These are phyloP conservation scores for Paragyromitra xinjiangensis DNA, from an alignment of 495 filamentous ascomycete species.

Conservation along the genomic window DNA sequence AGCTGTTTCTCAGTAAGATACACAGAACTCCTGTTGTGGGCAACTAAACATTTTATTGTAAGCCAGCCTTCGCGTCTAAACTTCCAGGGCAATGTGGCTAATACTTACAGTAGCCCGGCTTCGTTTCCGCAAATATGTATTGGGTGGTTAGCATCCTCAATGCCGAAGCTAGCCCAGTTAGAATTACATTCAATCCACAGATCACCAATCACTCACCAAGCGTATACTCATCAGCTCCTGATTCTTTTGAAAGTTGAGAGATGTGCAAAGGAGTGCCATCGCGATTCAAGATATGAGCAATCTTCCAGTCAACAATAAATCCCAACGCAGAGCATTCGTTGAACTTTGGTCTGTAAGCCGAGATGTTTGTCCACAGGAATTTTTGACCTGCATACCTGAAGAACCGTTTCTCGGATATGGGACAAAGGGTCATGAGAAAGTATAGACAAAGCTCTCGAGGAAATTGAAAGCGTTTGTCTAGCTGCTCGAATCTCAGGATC, in stretches of 20 bases:
- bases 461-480: slow-evolving; percentile 22
- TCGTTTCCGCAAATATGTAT: slow-evolving; percentile 33
- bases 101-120: slow-evolving; percentile 35
- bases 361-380: not conserved
- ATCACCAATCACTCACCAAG: slow-evolving; percentile 21
- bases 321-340: slow-evolving; percentile 14
- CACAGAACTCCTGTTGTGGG: slow-evolving; percentile 36
- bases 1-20: slow-evolving; percentile 8
- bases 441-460: slow-evolving; percentile 33
- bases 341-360: slow-evolving; percentile 12
- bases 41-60: slow-evolving; percentile 14
- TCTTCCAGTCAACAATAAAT: slow-evolving; percentile 19
- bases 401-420: slow-evolving; percentile 28
- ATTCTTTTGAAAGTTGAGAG: slow-evolving; percentile 22
- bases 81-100: not conserved
- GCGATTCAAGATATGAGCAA: slow-evolving; percentile 31
- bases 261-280: slow-evolving; percentile 40
- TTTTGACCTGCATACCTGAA: slow-evolving; percentile 12
- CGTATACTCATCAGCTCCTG: slow-evolving; percentile 34
- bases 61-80: not conserved
- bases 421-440: slow-evolving; percentile 34
- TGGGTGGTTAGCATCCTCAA: slow-evolving; percentile 30
- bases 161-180: slow-evolving; percentile 13
- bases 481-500: slow-evolving; percentile 39
- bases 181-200: not conserved